Evolutionary conservation across 164 flowering plant species (phyloP).

Genomic region (Stephania yunnanensis): DNA sequence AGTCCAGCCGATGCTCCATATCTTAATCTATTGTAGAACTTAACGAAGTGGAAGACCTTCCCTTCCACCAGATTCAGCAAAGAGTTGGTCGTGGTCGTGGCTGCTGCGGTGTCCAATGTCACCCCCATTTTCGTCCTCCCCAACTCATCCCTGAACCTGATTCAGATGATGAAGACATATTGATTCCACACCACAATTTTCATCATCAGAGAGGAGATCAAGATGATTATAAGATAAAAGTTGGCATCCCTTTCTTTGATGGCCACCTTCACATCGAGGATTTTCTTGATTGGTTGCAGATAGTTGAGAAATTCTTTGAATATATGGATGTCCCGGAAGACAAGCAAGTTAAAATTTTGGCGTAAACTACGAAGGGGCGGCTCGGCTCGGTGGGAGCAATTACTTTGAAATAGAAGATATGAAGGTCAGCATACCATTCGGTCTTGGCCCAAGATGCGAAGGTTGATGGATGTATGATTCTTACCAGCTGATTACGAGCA

Average conservation of each 20-base stretch:
- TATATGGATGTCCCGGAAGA: neutral
- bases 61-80: no score
- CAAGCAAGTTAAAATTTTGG: neutral
- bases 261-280: neutral
- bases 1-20: no score
- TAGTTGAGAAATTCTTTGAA: neutral
- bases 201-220: no score
- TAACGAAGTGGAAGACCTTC: no score
- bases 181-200: no score
- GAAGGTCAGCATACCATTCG: neutral
- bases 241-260: neutral
- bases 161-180: no score
- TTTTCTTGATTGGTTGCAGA: neutral
- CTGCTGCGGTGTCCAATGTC: no score
- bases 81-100: no score
- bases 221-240: neutral
- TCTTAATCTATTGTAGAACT: no score
- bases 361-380: neutral
- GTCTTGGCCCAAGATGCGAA: neutral
- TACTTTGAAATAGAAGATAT: neutral
- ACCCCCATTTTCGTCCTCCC: no score
- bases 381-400: neutral
- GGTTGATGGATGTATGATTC: neutral
- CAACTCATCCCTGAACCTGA: no score
- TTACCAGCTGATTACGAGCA: constrained; percentile 5